Percentiles rank a stretch among this genome's conserved stretches.
These are phyloP conservation scores for Neurospora sp. DNA, from an alignment of 495 filamentous ascomycete genomes.

Conservation along the genomic window DNA sequence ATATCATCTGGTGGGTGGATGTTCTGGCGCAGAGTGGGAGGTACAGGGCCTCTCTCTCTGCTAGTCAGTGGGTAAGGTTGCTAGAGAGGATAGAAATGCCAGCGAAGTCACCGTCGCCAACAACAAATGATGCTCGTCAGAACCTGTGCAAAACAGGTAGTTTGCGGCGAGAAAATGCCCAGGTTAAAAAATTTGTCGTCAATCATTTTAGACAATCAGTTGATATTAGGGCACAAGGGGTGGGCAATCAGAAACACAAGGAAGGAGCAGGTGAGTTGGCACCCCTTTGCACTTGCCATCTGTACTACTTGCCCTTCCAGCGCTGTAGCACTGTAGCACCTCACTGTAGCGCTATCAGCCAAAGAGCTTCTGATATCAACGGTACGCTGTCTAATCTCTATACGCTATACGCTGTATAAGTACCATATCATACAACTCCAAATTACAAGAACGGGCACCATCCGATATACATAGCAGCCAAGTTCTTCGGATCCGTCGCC, in stretches of 20 bases:
- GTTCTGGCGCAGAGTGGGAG: background rate
- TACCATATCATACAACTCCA: background rate
- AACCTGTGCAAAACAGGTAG: background rate
- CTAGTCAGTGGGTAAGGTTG: background rate
- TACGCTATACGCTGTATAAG: background rate
- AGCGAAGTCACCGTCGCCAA: background rate
- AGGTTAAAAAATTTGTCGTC: background rate
- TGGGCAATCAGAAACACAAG: background rate
- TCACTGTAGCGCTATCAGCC: background rate
- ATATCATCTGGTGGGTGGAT: background rate
- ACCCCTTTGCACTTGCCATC: background rate
- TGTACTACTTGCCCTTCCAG: background rate
- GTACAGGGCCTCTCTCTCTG: background rate
- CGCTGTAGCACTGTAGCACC: background rate
- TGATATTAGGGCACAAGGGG: background rate
- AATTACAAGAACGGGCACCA: constrained; percentile 86
- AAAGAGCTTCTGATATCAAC: background rate
- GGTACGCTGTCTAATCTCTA: background rate
- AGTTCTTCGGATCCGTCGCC: constrained; percentile 63
- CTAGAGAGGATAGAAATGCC: background rate
- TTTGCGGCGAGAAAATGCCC: background rate
- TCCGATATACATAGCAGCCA: constrained; percentile 92
- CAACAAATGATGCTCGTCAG: background rate
- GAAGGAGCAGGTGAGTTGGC: background rate
- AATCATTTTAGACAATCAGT: background rate